Percentiles rank a stretch among this genome's conserved stretches.
phyloP scores from a whole-genome alignment of 768 basidiomycete species.

The Crepidotus variabilis region DNA sequence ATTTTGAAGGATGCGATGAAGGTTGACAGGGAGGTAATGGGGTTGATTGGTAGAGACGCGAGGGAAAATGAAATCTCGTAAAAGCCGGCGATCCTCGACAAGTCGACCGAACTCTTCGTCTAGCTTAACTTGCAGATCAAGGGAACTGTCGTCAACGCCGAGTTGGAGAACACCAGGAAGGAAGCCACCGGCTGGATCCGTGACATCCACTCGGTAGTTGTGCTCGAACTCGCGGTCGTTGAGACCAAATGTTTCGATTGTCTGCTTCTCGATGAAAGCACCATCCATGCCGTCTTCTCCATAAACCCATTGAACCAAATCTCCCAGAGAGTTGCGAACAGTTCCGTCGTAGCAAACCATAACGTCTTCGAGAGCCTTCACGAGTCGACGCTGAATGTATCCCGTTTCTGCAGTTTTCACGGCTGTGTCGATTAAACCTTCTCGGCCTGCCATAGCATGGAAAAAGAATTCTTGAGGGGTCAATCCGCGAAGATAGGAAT shows the following conservation, averaged over 20 bases:
- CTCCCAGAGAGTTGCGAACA: slow-evolving; percentile 94
- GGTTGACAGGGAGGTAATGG: slow-evolving; percentile 93
- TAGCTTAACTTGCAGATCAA: slow-evolving; percentile 78
- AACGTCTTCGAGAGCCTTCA: slow-evolving; percentile 97
- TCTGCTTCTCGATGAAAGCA: slow-evolving; percentile 94
- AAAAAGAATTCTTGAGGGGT: slow-evolving; percentile 99
- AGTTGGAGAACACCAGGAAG: slow-evolving; percentile 77
- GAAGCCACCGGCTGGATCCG: slow-evolving; percentile 79
- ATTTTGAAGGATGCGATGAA: slow-evolving; percentile 93
- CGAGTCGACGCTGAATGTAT: slow-evolving; percentile 96
- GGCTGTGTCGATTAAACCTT: slow-evolving; percentile 98
- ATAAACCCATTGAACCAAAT: slow-evolving; percentile 94
- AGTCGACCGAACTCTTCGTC: slow-evolving; percentile 68
- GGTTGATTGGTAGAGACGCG: slow-evolving; percentile 63
- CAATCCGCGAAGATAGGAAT: slow-evolving; percentile 93
- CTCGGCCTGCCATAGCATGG: slow-evolving; percentile 99
- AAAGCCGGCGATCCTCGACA: slow-evolving; percentile 66
- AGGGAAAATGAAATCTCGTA: slow-evolving; percentile 86
- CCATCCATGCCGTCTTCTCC: slow-evolving; percentile 99
- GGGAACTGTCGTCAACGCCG: slow-evolving; percentile 80
- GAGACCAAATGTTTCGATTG: slow-evolving; percentile 83
- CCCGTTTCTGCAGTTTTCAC: slow-evolving; percentile 99
- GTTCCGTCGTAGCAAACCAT: slow-evolving; percentile 98
- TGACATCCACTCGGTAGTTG: slow-evolving; percentile 93
- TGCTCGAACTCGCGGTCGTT: slow-evolving; percentile 83